These are phyloP conservation scores for Globisporangium camurandrum DNA, from an alignment of 352 stramenopile genomes.

Conservation along the genomic window DNA sequence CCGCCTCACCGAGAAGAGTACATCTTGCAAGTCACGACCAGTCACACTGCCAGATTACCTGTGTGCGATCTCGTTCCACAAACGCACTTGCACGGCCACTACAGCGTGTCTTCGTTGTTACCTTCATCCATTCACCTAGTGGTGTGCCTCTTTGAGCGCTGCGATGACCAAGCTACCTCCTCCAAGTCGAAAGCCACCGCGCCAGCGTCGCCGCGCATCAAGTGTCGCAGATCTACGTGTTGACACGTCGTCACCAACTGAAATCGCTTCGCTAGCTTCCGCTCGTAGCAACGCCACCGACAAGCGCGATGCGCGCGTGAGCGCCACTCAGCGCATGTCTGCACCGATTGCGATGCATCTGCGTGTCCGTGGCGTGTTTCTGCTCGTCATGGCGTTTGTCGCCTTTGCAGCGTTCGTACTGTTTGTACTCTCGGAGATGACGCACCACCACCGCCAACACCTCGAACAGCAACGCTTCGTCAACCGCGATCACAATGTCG, in stretches of 20 bases:
- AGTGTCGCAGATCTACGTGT: background rate
- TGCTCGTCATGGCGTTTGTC: constrained; percentile 43
- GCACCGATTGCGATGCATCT: constrained; percentile 19
- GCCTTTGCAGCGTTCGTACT: constrained; percentile 62
- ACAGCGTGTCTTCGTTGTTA: no score
- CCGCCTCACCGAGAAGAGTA: no score
- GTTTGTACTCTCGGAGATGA: constrained; percentile 47
- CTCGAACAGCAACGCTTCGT: background rate
- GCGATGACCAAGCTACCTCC: background rate
- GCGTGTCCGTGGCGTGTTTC: constrained; percentile 39
- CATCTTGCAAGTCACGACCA: no score
- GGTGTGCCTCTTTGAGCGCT: no score
- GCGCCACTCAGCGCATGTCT: background rate
- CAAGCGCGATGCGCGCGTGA: background rate
- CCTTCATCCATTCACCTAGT: no score
- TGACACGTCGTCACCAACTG: background rate
- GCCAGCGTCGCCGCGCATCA: no score
- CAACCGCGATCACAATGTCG: background rate
- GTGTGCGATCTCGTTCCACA: no score
- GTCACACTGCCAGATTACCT: no score
- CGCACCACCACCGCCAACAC: constrained; percentile 25
- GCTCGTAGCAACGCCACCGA: background rate
- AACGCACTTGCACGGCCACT: no score
- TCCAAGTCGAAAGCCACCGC: background rate
- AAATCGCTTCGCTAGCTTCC: no score